phyloP scores from a whole-genome alignment of 768 basidiomycete genomes.

The Cyclocybe aegerita region DNA sequence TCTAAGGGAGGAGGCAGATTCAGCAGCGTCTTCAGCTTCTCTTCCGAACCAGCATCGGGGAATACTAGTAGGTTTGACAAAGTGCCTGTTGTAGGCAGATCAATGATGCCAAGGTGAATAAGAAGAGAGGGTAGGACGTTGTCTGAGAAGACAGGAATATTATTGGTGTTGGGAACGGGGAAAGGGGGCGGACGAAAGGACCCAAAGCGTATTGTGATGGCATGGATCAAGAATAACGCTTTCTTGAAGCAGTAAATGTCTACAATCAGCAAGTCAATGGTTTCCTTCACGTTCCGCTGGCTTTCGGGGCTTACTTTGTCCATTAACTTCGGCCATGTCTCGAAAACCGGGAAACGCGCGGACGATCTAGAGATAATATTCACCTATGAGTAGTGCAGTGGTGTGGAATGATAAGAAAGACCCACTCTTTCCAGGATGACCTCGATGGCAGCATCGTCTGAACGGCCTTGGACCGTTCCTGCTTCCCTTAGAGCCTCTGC shows the following conservation, averaged over 20 bases:
- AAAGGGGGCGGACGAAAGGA: constrained; percentile 51
- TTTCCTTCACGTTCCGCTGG: constrained; percentile 1
- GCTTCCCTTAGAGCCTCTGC: constrained; percentile 63
- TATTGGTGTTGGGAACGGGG: constrained; percentile 57
- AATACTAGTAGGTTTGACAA: constrained; percentile 52
- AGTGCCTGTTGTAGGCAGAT: constrained; percentile 50
- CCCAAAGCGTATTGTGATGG: constrained; percentile 66
- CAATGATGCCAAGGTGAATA: constrained; percentile 72
- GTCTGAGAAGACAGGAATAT: constrained; percentile 72
- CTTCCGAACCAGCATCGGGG: constrained; percentile 40
- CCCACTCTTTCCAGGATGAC: constrained; percentile 62
- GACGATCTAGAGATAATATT: constrained; percentile 36
- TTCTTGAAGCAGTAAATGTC: constrained; percentile 92
- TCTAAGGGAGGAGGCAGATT: constrained; percentile 19
- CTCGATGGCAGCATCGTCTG: constrained; percentile 37
- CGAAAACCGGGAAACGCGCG: constrained; percentile 78
- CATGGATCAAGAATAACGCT: constrained; percentile 78
- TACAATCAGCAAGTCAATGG: constrained; percentile 24
- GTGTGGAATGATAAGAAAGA: background rate
- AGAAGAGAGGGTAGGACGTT: constrained; percentile 85
- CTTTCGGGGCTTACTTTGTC: constrained; percentile 47
- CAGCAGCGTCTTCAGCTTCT: constrained; percentile 41
- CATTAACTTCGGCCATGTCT: constrained; percentile 71
- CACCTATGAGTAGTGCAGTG: background rate
- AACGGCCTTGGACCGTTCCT: constrained; percentile 25